phyloP scores from a whole-genome alignment of 208 protist species.

The Trypanosoma congolense region DNA sequence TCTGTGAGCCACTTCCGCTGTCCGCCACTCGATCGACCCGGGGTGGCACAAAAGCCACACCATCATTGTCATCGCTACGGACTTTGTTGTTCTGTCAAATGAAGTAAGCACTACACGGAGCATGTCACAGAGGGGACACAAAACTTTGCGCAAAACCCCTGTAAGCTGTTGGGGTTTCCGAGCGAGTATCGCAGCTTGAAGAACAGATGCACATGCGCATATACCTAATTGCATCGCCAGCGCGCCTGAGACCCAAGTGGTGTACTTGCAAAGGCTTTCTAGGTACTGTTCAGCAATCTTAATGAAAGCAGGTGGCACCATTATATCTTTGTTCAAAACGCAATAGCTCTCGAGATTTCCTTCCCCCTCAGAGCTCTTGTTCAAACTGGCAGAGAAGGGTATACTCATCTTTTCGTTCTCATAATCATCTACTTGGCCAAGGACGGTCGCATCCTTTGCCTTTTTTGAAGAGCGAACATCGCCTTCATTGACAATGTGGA shows the following conservation, averaged over 20 bases:
- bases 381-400: not conserved
- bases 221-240: constrained; percentile 80
- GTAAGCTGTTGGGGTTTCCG: constrained; percentile 11
- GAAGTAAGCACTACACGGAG: constrained; percentile 63
- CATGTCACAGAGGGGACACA: constrained; percentile 81
- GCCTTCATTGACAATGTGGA: constrained; percentile 69
- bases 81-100: constrained; percentile 72
- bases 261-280: constrained; percentile 53
- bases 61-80: constrained; percentile 79
- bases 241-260: constrained; percentile 52
- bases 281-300: constrained; percentile 72
- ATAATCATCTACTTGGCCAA: constrained; percentile 3
- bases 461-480: constrained; percentile 36
- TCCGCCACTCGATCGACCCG: constrained; percentile 39
- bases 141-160: constrained; percentile 37
- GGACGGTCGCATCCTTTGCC: constrained; percentile 50
- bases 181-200: constrained; percentile 53
- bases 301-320: constrained; percentile 39
- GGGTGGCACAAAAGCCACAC: constrained; percentile 72
- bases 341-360: no score
- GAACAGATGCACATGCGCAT: constrained; percentile 70
- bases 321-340: constrained; percentile 37
- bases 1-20: constrained; percentile 45
- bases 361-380: no score
- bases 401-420: not conserved